Conservation (phyloP, 495 filamentous ascomycete species). For the Haplographium delicatum region DNA sequence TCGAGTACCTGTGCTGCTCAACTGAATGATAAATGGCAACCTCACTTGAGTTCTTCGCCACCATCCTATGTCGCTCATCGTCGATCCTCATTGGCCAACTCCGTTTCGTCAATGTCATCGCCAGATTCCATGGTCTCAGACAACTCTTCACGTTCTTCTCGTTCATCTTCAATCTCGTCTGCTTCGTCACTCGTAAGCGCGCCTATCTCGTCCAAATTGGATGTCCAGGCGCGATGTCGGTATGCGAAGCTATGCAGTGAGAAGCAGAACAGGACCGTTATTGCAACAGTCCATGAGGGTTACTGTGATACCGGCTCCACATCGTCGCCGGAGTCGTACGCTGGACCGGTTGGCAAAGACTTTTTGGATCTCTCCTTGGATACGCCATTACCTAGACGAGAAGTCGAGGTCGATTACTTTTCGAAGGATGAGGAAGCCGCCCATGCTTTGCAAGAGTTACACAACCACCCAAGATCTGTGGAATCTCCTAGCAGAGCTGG, state of each 20-base stretch:
- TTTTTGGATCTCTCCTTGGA: slow-evolving; percentile 48
- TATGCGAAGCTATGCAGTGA: slow-evolving; percentile 60
- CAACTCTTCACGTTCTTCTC: slow-evolving; percentile 60
- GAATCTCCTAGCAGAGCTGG: slow-evolving; percentile 31
- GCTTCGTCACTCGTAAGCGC: slow-evolving; percentile 61
- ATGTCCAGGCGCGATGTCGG: slow-evolving; percentile 78
- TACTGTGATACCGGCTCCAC: slow-evolving; percentile 51
- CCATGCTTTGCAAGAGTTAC: slow-evolving; percentile 61
- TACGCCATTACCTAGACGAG: slow-evolving; percentile 37
- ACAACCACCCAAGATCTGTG: slow-evolving; percentile 30
- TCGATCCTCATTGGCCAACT: slow-evolving; percentile 71
- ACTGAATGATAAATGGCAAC: slow-evolving; percentile 52
- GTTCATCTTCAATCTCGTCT: slow-evolving; percentile 70
- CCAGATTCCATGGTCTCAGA: slow-evolving; percentile 91
- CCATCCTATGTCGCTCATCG: slow-evolving; percentile 55
- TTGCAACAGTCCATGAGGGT: slow-evolving; percentile 48
- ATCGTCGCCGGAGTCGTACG: slow-evolving; percentile 57
- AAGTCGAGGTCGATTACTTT: slow-evolving; percentile 40
- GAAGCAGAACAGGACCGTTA: slow-evolving; percentile 40
- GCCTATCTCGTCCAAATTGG: slow-evolving; percentile 60
- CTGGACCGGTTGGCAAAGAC: slow-evolving; percentile 47
- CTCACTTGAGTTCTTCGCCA: slow-evolving; percentile 41
- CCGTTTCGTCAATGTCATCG: slow-evolving; percentile 72
- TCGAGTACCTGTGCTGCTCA: slow-evolving; percentile 57
- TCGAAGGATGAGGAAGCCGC: slow-evolving; percentile 50